Percentiles rank a stretch among this genome's conserved stretches.
These are phyloP conservation scores for Fusarium fujikuroi DNA, from an alignment of 2,329 filamentous ascomycete genomes.

Conservation along the genomic window DNA sequence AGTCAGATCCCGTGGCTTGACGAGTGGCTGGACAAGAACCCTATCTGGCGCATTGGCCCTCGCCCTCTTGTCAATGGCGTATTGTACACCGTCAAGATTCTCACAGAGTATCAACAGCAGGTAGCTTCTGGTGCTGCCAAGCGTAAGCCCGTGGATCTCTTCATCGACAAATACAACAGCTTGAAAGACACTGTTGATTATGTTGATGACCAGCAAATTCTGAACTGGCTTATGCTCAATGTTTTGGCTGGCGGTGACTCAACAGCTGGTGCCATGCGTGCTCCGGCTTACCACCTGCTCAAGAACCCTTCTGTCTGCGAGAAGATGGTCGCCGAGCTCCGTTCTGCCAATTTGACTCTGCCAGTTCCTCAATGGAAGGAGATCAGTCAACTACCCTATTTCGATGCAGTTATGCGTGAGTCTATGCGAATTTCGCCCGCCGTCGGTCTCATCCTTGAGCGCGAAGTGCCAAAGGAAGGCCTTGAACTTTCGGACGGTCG, in stretches of 20 bases:
- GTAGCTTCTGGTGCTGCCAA: constrained; percentile 14
- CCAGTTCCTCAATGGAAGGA: constrained; percentile 34
- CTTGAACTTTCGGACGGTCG: constrained; percentile 19
- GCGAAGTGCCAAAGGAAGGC: constrained; percentile 23
- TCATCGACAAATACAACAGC: constrained; percentile 33
- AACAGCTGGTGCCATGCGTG: constrained; percentile 33
- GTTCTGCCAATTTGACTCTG: not conserved
- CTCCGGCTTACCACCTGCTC: constrained; percentile 25
- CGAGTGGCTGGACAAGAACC: constrained; percentile 39
- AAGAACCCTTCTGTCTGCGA: constrained; percentile 16
- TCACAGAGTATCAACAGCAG: constrained; percentile 33
- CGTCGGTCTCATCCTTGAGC: constrained; percentile 23
- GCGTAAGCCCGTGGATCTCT: constrained; percentile 33
- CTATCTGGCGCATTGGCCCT: constrained; percentile 11
- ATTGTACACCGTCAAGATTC: constrained; percentile 33
- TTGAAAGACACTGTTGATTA: constrained; percentile 33
- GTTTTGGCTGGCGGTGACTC: constrained; percentile 35
- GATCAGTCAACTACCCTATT: constrained; percentile 21
- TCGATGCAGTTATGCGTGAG: constrained; percentile 33
- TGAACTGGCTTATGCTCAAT: constrained; percentile 39
- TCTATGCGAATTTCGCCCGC: constrained; percentile 24
- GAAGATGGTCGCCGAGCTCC: constrained; percentile 30
- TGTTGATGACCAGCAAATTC: constrained; percentile 31
- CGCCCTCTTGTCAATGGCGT: constrained; percentile 21
- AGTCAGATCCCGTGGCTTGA: constrained; percentile 40